phyloP scores from a whole-genome alignment of 1,284 basidiomycete genomes.

The Microbotryomycetes sp. region DNA sequence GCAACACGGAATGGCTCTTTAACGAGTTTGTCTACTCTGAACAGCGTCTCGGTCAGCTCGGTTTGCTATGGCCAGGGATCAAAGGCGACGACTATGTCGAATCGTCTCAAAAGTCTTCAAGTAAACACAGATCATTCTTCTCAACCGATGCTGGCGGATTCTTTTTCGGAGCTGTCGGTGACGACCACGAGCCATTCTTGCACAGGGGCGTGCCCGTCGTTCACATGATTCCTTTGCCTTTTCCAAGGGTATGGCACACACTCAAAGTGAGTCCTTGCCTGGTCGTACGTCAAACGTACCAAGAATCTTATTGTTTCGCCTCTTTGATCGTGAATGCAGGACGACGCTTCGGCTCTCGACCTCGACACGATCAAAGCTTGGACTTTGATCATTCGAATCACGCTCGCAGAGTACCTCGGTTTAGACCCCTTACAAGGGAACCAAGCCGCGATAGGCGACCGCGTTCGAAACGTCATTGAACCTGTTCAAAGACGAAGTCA shows the following conservation, averaged over 20 bases:
- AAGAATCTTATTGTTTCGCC: not conserved
- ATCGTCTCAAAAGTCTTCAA: not conserved
- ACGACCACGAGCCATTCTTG: slow-evolving; percentile 93
- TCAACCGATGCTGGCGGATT: slow-evolving; percentile 4
- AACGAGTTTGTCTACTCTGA: slow-evolving; percentile 65
- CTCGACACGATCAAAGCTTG: slow-evolving; percentile 78
- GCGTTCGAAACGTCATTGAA: not conserved
- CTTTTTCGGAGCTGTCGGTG: slow-evolving; percentile 57
- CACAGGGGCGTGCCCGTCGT: slow-evolving; percentile 74
- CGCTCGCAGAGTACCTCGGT: slow-evolving; percentile 82
- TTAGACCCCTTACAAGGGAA: slow-evolving; percentile 41
- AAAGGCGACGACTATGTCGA: slow-evolving; percentile 13
- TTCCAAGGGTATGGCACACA: slow-evolving; percentile 88
- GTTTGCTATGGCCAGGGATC: slow-evolving; percentile 26
- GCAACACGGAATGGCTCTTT: slow-evolving; percentile 87
- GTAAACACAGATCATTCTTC: not conserved
- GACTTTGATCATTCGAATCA: slow-evolving; percentile 80
- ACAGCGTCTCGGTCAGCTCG: slow-evolving; percentile 41
- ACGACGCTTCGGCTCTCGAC: slow-evolving; percentile 80
- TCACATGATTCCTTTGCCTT: slow-evolving; percentile 84
- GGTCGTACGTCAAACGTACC: not conserved
- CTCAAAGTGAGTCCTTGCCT: slow-evolving; percentile 51
- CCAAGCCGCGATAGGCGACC: not conserved
- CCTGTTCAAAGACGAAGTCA: too few species aligned
- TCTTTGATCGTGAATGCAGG: slow-evolving; percentile 47